These are phyloP conservation scores for Dalechampia spathulata DNA, from an alignment of 441 rosid species.

Conservation along the genomic window DNA sequence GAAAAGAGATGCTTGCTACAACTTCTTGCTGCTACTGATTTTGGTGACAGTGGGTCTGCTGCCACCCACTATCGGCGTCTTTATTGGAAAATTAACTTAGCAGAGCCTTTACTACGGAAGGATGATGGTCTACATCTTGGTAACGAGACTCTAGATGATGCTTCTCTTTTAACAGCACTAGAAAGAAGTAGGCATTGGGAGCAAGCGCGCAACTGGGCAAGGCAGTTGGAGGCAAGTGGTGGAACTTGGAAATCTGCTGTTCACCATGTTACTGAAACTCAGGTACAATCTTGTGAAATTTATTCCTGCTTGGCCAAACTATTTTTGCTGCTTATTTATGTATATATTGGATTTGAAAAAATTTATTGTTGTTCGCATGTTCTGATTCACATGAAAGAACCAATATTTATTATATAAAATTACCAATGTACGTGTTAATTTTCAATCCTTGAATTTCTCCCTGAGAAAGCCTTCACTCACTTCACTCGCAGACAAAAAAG, in stretches of 20 bases:
- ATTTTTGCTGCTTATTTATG: not conserved
- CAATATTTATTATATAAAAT: too few relatives aligned
- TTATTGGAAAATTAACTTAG: constrained; percentile 94
- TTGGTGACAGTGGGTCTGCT: constrained; percentile 88
- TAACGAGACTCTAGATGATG: constrained; percentile 81
- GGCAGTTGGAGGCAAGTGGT: constrained; percentile 86
- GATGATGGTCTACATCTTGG: constrained; percentile 71
- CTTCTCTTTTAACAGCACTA: constrained; percentile 77
- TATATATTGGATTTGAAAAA: too few relatives aligned
- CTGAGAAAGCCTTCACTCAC: too few relatives aligned
- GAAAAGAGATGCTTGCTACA: constrained; percentile 93
- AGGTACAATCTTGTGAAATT: constrained; percentile 45
- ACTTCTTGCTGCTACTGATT: constrained; percentile 89
- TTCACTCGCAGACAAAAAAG: too few relatives aligned
- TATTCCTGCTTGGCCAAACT: not conserved
- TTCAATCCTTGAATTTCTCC: too few relatives aligned
- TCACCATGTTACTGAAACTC: constrained; percentile 95
- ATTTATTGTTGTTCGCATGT: too few relatives aligned
- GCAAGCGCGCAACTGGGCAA: constrained; percentile 99
- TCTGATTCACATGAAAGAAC: too few relatives aligned
- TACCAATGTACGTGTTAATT: too few relatives aligned
- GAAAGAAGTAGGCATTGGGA: constrained; percentile 93
- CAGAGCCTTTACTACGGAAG: constrained; percentile 81
- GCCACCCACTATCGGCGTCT: constrained; percentile 70
- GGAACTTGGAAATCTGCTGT: constrained; percentile 83